A percentile compares a stretch with the other conserved stretches of the same genome.
phyloP scores from a whole-genome alignment of 306 rosid genomes.

The Lathyrus sativus region DNA sequence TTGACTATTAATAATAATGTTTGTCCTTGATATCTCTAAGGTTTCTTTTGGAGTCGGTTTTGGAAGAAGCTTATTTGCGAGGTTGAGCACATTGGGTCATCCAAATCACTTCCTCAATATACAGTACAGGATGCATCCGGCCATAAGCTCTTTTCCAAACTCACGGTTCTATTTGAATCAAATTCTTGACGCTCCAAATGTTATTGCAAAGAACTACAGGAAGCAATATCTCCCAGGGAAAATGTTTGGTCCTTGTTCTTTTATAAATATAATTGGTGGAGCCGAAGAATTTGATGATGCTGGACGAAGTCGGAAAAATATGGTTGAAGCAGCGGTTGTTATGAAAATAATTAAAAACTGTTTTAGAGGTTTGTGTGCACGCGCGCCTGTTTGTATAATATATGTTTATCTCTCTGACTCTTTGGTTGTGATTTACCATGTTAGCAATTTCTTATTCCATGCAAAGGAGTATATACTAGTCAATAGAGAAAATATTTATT shows the following conservation, averaged over 20 bases:
- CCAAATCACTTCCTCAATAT: conserved; percentile 59
- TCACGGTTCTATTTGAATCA: conserved; percentile 50
- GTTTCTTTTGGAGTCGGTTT: conserved; percentile 60
- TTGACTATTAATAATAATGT: conserved; percentile 9
- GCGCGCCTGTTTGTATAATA: neutral
- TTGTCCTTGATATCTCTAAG: conserved; percentile 37
- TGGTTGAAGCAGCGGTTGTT: conserved; percentile 69
- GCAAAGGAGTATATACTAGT: neutral
- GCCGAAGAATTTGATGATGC: conserved; percentile 71
- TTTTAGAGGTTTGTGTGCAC: conserved; percentile 52
- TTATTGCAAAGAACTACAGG: conserved; percentile 43
- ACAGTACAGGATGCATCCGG: conserved; percentile 89
- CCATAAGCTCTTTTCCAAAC: conserved; percentile 74
- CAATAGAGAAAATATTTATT: neutral
- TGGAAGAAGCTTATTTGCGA: conserved; percentile 77
- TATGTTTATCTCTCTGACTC: neutral
- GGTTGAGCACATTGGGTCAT: conserved; percentile 54
- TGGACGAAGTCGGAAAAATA: conserved; percentile 66
- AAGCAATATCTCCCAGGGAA: conserved; percentile 56
- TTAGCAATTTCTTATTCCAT: conserved; percentile 15
- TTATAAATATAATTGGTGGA: conserved; percentile 69
- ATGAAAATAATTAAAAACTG: conserved; percentile 54
- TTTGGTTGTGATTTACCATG: neutral
- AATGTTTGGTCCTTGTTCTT: conserved; percentile 79
- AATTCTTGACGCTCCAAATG: conserved; percentile 64